Conservation (phyloP, 108 stramenopile species). For the Cyclotella cryptica region DNA sequence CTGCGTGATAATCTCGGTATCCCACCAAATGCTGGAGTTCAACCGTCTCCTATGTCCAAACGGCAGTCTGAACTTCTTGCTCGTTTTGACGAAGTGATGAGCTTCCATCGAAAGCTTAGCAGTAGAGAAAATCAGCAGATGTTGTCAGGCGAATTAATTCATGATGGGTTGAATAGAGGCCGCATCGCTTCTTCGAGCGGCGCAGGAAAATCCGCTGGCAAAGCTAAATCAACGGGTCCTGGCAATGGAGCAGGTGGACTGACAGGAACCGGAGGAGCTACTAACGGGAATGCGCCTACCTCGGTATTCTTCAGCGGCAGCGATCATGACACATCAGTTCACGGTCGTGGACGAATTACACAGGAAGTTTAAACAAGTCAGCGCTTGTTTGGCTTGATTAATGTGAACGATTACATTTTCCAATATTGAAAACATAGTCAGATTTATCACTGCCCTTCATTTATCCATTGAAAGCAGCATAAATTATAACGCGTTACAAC, state of each 20-base stretch:
- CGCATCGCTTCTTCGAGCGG: constrained; percentile 5
- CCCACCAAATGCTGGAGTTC: constrained; percentile 23
- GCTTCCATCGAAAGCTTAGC: constrained; percentile 48
- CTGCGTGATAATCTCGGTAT: constrained; percentile 87
- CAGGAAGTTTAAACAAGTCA: constrained; percentile 37
- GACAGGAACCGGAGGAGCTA: constrained; percentile 6
- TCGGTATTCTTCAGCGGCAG: constrained; percentile 8
- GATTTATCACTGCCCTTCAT: no score
- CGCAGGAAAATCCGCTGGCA: constrained; percentile 11
- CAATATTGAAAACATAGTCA: no score
- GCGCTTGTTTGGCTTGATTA: background rate
- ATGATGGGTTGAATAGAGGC: constrained; percentile 25
- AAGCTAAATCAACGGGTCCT: no score
- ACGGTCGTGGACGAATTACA: constrained; percentile 33
- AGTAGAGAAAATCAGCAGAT: constrained; percentile 41
- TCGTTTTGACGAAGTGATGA: constrained; percentile 53
- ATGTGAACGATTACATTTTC: no score
- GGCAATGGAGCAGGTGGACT: constrained; percentile 10
- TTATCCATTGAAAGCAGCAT: no score
- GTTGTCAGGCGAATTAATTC: constrained; percentile 24
- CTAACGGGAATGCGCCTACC: constrained; percentile 2
- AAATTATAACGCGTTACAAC: no score
- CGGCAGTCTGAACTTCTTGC: constrained; percentile 41
- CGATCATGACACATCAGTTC: constrained; percentile 14
- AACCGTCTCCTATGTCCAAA: constrained; percentile 7